A percentile compares a stretch with the other conserved stretches of the same genome.
phyloP scores from a whole-genome alignment of 768 basidiomycete species.

The Psilocybe subaeruginosa region DNA sequence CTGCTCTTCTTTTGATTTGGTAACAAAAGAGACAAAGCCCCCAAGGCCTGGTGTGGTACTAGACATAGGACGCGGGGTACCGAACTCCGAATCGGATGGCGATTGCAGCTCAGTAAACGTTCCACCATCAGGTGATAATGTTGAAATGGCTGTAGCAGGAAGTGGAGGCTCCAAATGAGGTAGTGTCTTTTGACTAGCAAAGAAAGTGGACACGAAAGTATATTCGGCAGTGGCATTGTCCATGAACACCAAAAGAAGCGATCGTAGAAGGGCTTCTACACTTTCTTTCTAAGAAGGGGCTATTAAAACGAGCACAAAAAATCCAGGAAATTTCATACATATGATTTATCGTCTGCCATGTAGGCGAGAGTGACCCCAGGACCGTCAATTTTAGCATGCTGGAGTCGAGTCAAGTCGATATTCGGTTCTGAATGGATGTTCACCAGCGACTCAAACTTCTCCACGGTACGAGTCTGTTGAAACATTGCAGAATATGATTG shows the following conservation, averaged over 20 bases:
- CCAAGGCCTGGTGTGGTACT: conserved; percentile 37
- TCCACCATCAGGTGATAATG: conserved; percentile 48
- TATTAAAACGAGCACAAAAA: conserved; percentile 6
- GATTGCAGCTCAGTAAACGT: conserved; percentile 46
- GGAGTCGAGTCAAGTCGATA: conserved; percentile 58
- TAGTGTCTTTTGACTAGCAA: conserved; percentile 46
- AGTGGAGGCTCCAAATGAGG: conserved; percentile 37
- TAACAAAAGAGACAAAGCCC: conserved; percentile 35
- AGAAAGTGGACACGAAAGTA: conserved; percentile 85
- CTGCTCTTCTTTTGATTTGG: conserved; percentile 61
- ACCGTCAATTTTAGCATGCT: conserved; percentile 76
- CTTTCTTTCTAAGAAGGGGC: conserved; percentile 61
- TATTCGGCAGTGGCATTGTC: conserved; percentile 96
- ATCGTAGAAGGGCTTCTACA: conserved; percentile 83
- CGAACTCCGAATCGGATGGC: conserved; percentile 54
- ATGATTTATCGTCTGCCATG: conserved; percentile 85
- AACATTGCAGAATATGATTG: not conserved
- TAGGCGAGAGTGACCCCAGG: conserved; percentile 82
- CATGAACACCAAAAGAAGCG: conserved; percentile 86
- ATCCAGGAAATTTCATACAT: conserved; percentile 58
- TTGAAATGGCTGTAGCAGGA: conserved; percentile 38
- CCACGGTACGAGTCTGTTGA: conserved; percentile 62
- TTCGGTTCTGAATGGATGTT: conserved; percentile 44
- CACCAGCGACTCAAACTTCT: conserved; percentile 71
- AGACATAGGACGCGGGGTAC: conserved; percentile 27